Evolutionary conservation across 2,329 filamentous ascomycete species (phyloP).

Genomic region (Cytospora schulzeri): DNA sequence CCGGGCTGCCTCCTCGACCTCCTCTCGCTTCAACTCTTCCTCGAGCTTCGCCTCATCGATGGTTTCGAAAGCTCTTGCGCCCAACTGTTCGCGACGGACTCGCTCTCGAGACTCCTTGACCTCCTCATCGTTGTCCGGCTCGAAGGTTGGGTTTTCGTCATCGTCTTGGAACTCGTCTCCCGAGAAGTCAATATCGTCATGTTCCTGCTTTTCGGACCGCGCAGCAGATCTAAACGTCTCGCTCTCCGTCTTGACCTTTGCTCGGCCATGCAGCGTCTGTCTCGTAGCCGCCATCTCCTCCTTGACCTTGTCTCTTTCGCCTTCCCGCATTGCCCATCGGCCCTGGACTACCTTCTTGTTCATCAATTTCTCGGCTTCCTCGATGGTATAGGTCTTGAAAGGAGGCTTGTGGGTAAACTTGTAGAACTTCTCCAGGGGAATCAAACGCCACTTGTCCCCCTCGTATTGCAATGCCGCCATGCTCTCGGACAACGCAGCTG

Average conservation of each 20-base stretch:
- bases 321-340: constrained; percentile 76
- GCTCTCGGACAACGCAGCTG: constrained; percentile 83
- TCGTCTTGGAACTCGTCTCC: constrained; percentile 84
- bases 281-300: constrained; percentile 64
- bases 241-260: constrained; percentile 70
- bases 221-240: constrained; percentile 62
- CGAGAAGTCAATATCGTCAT: constrained; percentile 68
- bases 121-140: constrained; percentile 81
- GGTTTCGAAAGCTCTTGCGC: constrained; percentile 79
- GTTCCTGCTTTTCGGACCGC: constrained; percentile 67
- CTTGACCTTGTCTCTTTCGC: constrained; percentile 59
- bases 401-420: constrained; percentile 79
- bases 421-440: constrained; percentile 96
- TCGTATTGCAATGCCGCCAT: constrained; percentile 79
- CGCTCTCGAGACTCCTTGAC: constrained; percentile 70
- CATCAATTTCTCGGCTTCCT: constrained; percentile 85
- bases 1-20: constrained; percentile 65
- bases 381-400: constrained; percentile 76
- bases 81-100: constrained; percentile 79
- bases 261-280: constrained; percentile 51
- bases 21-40: constrained; percentile 70
- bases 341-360: constrained; percentile 74
- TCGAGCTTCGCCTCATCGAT: constrained; percentile 72
- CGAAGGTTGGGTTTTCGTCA: constrained; percentile 76
- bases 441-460: constrained; percentile 73